phyloP scores from a whole-genome alignment of 1,284 basidiomycete genomes.

The Heterobasidion irregulare region DNA sequence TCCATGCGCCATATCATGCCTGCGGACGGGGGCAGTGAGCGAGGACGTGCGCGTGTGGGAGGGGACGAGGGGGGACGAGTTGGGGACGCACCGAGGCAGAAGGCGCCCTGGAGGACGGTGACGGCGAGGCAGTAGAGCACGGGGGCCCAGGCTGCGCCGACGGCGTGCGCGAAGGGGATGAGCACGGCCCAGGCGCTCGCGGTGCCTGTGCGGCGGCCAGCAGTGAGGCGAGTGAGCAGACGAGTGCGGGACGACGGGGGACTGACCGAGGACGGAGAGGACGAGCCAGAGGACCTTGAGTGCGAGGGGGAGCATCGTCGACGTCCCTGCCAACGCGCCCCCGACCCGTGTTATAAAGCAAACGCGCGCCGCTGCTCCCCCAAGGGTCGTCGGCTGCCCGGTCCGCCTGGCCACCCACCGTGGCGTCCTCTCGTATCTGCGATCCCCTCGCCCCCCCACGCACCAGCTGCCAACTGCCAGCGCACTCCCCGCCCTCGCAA shows the following conservation, averaged over 20 bases:
- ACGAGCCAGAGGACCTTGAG: slow-evolving; percentile 15
- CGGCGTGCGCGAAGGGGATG: slow-evolving; percentile 30
- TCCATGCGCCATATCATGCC: slow-evolving; percentile 60
- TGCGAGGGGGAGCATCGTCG: slow-evolving; percentile 10
- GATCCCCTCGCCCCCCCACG: too few relatives aligned
- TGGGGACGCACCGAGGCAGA: slow-evolving; percentile 29
- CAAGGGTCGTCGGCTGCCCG: too few relatives aligned
- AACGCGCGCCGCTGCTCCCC: too few relatives aligned
- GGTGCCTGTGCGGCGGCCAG: slow-evolving; percentile 4
- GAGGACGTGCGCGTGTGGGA: not conserved
- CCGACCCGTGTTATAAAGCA: too few relatives aligned
- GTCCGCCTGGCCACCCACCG: too few relatives aligned
- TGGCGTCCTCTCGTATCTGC: too few relatives aligned
- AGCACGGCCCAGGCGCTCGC: slow-evolving; percentile 28
- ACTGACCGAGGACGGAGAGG: slow-evolving; percentile 9
- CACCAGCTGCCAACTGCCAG: too few relatives aligned
- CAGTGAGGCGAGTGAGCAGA: not conserved
- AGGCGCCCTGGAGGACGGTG: slow-evolving; percentile 38
- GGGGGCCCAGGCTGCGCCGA: slow-evolving; percentile 35
- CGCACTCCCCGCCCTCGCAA: too few relatives aligned
- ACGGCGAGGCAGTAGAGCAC: slow-evolving; percentile 36
- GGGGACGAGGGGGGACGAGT: too few relatives aligned
- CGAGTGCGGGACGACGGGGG: not conserved
- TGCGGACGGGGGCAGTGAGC: slow-evolving; percentile 14
- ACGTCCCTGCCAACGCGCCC: too few relatives aligned